Base-by-base conservation (phyloP, 352 stramenopile species). In the Phytopythium cucurbitacearum region DNA sequence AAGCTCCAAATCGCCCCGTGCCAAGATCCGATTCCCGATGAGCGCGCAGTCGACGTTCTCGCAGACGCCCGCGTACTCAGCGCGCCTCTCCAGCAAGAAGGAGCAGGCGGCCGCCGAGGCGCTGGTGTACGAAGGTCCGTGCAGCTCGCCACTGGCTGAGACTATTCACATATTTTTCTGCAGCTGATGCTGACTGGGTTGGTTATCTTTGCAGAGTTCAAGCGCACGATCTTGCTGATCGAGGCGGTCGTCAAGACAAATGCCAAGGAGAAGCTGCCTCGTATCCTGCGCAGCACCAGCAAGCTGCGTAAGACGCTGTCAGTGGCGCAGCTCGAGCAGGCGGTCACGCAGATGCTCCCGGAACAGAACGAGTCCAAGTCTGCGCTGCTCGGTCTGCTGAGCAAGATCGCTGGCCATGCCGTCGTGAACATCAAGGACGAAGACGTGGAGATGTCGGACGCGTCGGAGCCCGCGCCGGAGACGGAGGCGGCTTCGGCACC, bases 261-360 rank as follows among this genome's bases (percentile, higher is more conserved):
- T 51, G 76, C 82, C 32, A 94, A 91, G 64, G 85, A 94, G 49
- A 92, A 93, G 59, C 76, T 94, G 47, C 61, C 80, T 42, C 85
- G 87, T 35, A 72, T 93, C 37, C 64, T 95, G 34, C 81, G 82
- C 55, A 84, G 78, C 59, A 93, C 76, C 34, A 89, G 76, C 47
- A 88, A 85, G 57, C 43, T 96, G 53, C 87, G 87, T 59, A 90
- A 89, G 65, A 82, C 76, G 35, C 53, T 93, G 41, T 87, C 74
- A 33, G 67, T 80, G 28, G 55, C 63, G 40, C 79, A 90, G 59
- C 60, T 96, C 47, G 59, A 65, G 40, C 61, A 73, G 21, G 82
- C 81, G 9, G 69, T 92, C 57, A 53, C 60, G 41, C 73, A 93
- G 54, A 48, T 84, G 43, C 59, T 94, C 28, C 75, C 81, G 9